These are phyloP conservation scores for Opeltia flavorubescens DNA, from an alignment of 495 filamentous ascomycete species.

Conservation along the genomic window DNA sequence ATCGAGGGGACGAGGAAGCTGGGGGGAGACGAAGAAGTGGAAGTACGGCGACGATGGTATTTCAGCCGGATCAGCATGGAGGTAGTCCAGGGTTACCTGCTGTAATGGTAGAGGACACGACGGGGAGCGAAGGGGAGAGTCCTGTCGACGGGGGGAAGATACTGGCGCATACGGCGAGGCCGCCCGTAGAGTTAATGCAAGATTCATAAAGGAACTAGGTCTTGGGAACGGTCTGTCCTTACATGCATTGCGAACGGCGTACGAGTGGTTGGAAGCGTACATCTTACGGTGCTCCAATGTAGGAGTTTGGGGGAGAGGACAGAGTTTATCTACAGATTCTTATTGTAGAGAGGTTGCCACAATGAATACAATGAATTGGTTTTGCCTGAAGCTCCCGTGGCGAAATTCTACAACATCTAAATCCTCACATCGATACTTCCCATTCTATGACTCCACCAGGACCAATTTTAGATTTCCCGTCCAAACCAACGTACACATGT, in stretches of 20 bases:
- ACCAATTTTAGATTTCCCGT: too few relatives aligned
- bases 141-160: slow-evolving; percentile 36
- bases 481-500: neutral
- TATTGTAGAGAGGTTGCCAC: too few relatives aligned
- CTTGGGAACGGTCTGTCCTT: neutral
- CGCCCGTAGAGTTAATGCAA: slow-evolving; percentile 84
- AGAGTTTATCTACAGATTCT: neutral
- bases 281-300: neutral
- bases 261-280: neutral
- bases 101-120: slow-evolving; percentile 86
- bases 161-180: slow-evolving; percentile 62
- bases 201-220: slow-evolving; percentile 17
- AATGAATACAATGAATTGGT: too few relatives aligned
- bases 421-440: too few relatives aligned
- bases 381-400: too few relatives aligned
- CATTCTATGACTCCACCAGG: too few relatives aligned
- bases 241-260: slow-evolving; percentile 1
- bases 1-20: slow-evolving; percentile 7
- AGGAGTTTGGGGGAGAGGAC: neutral
- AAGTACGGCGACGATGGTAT: slow-evolving; percentile 59
- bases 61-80: slow-evolving; percentile 61
- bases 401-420: too few relatives aligned
- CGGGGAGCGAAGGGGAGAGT: slow-evolving; percentile 36
- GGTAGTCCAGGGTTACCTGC: slow-evolving; percentile 66
- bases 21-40: slow-evolving; percentile 34